Percentiles rank a stretch among this genome's conserved stretches.
Evolutionary conservation across 495 filamentous ascomycete species (phyloP).

Genomic region (Tuber microsphaerosporum): DNA sequence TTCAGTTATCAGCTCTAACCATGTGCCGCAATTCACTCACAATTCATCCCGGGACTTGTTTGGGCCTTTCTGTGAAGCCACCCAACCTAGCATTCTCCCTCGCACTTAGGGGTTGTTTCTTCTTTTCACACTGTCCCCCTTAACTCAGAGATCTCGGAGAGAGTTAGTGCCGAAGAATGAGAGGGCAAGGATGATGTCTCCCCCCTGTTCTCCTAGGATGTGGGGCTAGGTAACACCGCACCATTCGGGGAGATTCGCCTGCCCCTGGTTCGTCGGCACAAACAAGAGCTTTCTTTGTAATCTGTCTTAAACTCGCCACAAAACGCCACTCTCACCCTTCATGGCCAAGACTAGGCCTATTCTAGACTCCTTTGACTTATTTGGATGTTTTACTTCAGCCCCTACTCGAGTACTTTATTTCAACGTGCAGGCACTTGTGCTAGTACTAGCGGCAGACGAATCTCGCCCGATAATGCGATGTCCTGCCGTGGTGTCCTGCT

Average conservation of each 20-base stretch:
- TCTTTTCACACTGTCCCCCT: neutral
- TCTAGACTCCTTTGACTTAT: neutral
- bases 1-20: neutral
- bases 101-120: neutral
- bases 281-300: neutral
- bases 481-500: neutral
- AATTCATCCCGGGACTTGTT: neutral
- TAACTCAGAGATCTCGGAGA: neutral
- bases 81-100: neutral
- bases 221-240: neutral
- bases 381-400: neutral
- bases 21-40: neutral
- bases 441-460: neutral
- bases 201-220: neutral
- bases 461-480: neutral
- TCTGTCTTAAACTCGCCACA: neutral
- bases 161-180: neutral
- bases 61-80: neutral
- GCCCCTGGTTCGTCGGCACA: neutral
- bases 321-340: neutral
- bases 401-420: neutral
- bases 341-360: neutral
- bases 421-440: neutral
- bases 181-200: neutral
- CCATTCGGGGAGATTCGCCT: neutral